These are phyloP conservation scores for Plasmodium vivax DNA, from an alignment of 169 alveolate species.

Conservation along the genomic window DNA sequence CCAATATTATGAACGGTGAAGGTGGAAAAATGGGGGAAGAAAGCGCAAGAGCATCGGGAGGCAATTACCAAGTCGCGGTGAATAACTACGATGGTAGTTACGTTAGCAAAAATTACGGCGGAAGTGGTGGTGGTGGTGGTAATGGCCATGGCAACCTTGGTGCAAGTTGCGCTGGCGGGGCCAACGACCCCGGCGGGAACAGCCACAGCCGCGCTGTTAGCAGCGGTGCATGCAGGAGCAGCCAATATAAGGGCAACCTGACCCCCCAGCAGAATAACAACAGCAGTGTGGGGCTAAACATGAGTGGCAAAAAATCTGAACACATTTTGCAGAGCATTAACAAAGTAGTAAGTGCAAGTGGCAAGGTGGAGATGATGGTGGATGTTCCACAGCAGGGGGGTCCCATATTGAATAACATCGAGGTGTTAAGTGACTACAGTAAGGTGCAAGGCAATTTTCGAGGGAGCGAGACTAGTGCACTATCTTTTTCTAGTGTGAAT, in stretches of 20 bases:
- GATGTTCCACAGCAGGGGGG: constrained; percentile 4
- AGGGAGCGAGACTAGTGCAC: constrained; percentile 2
- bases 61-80: not conserved
- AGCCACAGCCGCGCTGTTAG: not conserved
- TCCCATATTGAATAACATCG: not conserved
- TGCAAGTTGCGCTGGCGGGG: not conserved
- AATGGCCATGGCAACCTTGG: not conserved
- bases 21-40: not conserved
- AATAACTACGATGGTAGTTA: not conserved
- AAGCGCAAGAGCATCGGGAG: not conserved
- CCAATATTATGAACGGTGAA: not conserved
- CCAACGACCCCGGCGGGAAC: not conserved
- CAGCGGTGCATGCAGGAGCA: not conserved
- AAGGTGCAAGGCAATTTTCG: not conserved
- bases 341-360: not conserved
- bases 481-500: not conserved
- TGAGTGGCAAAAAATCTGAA: constrained; percentile 5
- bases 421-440: not conserved
- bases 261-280: not conserved
- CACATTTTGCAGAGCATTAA: not conserved
- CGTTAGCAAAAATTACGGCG: not conserved
- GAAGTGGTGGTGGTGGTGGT: not conserved
- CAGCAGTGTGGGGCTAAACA: constrained; percentile 1
- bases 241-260: not conserved
- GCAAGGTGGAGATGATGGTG: constrained; percentile 1